Evolutionary conservation across 192 early-diverging fungal species (phyloP).

Genomic region (Lunasporangiospora selenospora): DNA sequence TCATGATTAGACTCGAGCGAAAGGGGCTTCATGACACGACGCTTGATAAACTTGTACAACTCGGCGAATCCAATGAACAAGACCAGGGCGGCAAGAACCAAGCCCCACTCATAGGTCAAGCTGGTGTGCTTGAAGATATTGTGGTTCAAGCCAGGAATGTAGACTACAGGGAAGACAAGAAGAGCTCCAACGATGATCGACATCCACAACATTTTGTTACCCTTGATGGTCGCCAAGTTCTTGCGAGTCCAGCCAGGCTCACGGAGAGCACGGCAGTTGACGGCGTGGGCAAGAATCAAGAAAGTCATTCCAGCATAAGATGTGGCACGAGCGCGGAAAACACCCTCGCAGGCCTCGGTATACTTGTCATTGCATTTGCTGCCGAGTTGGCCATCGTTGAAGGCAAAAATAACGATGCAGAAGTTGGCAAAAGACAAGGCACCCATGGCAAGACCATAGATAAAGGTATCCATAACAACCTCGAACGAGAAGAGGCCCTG

Average conservation of each 20-base stretch:
- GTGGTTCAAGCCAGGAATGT: slow-evolving; percentile 43
- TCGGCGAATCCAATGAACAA: slow-evolving; percentile 32
- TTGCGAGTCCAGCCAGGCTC: slow-evolving; percentile 59
- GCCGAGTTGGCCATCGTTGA: slow-evolving; percentile 66
- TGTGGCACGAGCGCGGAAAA: slow-evolving; percentile 76
- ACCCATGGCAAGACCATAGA: slow-evolving; percentile 73
- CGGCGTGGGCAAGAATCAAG: slow-evolving; percentile 75
- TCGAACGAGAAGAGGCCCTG: slow-evolving; percentile 72
- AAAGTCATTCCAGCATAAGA: slow-evolving; percentile 76
- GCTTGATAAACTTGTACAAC: slow-evolving; percentile 43
- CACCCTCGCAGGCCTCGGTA: slow-evolving; percentile 55
- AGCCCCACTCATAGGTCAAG: slow-evolving; percentile 39
- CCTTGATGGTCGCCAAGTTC: slow-evolving; percentile 14
- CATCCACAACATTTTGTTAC: slow-evolving; percentile 53
- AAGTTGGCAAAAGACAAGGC: slow-evolving; percentile 68
- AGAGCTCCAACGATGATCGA: slow-evolving; percentile 60
- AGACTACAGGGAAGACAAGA: slow-evolving; percentile 32
- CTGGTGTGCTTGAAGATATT: slow-evolving; percentile 40
- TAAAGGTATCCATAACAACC: slow-evolving; percentile 70
- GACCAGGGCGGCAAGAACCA: slow-evolving; percentile 13
- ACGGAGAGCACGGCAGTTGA: slow-evolving; percentile 77
- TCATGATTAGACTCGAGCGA: background rate
- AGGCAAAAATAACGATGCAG: slow-evolving; percentile 66
- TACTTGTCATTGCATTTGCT: slow-evolving; percentile 55
- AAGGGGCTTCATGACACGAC: slow-evolving; percentile 10